Evolutionary conservation across 1,139 yeast species (phyloP), one percentile per base, ranked within the genome.

Genomic region (Geotrichum restrictum): DNA sequence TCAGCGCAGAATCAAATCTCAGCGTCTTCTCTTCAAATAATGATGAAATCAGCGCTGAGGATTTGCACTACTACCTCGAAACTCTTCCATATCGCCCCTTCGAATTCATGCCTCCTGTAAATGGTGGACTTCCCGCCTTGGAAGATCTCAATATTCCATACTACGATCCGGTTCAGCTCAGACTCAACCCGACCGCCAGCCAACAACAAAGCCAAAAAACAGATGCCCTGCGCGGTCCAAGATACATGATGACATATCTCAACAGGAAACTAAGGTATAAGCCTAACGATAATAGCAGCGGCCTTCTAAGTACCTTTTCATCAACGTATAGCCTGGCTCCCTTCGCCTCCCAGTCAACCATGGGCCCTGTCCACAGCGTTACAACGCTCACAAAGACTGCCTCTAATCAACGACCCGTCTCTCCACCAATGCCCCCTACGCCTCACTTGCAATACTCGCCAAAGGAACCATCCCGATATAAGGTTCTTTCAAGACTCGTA

Each of bases 111-210:
- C 49, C 49, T 13, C 37, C 44, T 13, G 49, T 46, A 5, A 37
- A 14, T 10, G 37, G 43, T 11, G 49, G 49, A 5, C 32, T 46
- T 27, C 49, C 43, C 10, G 37, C 49, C 1, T 27, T 46, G 36
- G 49, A 46, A 18, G 29, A n/a, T 21, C 29, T 46, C 44, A 29
- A 46, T 13, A 46, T 46, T 22, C 44, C 42, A 4, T 13, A 27
- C 34, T 46, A 38, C 21, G 44, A 46, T 19, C 47, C 47, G 18
- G 19, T 32, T 5, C 47, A 43, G 24, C 13, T 24, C 27, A 43
- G 32, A 11, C 19, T 11, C 24, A 31, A 33, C 37, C 49, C 49
- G 13, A 18, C 24, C 43, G 21, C 10, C 27, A 16, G 19, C 19
- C 44, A 46, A 27, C 19, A 29, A 11, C 24, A 24, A 18, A n/a